phyloP scores from a whole-genome alignment of 805 yeast genomes.

The Kodamaea kaohsiungensis region DNA sequence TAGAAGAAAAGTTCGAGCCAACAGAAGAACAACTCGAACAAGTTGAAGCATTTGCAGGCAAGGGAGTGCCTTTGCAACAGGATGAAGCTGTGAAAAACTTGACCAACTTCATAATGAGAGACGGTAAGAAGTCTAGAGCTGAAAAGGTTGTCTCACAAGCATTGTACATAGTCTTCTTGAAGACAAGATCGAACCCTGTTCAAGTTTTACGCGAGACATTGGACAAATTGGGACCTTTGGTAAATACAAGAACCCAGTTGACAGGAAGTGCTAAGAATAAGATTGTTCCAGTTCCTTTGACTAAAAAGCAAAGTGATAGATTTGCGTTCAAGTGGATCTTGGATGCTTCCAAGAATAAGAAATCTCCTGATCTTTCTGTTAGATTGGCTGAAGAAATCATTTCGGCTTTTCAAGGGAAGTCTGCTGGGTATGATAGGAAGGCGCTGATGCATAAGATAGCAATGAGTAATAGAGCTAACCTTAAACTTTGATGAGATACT shows the following conservation, averaged over 20 bases:
- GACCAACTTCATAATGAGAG: conserved; percentile 86
- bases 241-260: conserved; percentile 71
- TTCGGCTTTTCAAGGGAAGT: conserved; percentile 72
- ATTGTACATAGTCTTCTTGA: conserved; percentile 72
- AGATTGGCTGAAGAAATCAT: conserved; percentile 89
- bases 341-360: conserved; percentile 79
- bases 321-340: conserved; percentile 89
- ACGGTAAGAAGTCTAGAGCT: conserved; percentile 85
- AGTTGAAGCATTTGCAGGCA: conserved; percentile 47
- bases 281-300: conserved; percentile 80
- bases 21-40: conserved; percentile 64
- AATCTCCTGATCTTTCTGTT: conserved; percentile 78
- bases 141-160: conserved; percentile 73
- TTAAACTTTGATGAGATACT: conserved; percentile 32
- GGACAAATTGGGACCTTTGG: conserved; percentile 82
- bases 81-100: conserved; percentile 79
- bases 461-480: conserved; percentile 82
- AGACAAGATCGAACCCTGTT: conserved; percentile 78
- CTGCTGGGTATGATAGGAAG: conserved; percentile 82
- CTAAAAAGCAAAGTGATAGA: conserved; percentile 78
- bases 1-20: conserved; percentile 52
- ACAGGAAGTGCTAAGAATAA: conserved; percentile 86
- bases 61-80: conserved; percentile 57
- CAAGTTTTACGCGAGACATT: conserved; percentile 69
- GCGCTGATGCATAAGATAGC: conserved; percentile 83